Conservation (phyloP, 1,284 basidiomycete species). For the Microstroma glucosiphilum region DNA sequence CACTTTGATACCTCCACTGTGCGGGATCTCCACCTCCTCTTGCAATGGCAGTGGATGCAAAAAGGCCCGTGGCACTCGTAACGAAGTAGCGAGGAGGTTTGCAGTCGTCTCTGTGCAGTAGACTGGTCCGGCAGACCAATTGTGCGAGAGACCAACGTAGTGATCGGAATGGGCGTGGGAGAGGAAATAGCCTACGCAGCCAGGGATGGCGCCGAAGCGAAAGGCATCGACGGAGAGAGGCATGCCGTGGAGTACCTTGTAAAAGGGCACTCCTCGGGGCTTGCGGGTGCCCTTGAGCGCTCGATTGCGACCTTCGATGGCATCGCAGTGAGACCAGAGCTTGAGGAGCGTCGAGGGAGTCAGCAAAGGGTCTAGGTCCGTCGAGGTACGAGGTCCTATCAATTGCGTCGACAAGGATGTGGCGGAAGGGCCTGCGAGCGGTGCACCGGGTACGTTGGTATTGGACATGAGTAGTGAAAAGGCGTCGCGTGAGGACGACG, state of each 20-base stretch:
- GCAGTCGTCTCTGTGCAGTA: slow-evolving; percentile 84
- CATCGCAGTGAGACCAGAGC: slow-evolving; percentile 14
- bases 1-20: slow-evolving; percentile 78
- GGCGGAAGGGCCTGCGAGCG: neutral
- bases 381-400: neutral
- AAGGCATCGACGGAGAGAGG: slow-evolving; percentile 94
- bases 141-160: slow-evolving; percentile 38
- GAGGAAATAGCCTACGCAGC: slow-evolving; percentile 78
- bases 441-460: neutral
- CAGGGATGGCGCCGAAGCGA: slow-evolving; percentile 81
- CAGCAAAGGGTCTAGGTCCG: slow-evolving; percentile 1
- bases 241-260: slow-evolving; percentile 78
- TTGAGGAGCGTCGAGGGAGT: neutral
- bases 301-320: slow-evolving; percentile 30
- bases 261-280: slow-evolving; percentile 35
- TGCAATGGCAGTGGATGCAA: slow-evolving; percentile 79
- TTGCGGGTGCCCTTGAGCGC: slow-evolving; percentile 18
- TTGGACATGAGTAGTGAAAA: slow-evolving; percentile 8
- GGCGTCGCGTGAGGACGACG: slow-evolving; percentile 5
- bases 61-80: slow-evolving; percentile 79
- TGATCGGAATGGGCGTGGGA: slow-evolving; percentile 57
- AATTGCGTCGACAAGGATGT: neutral
- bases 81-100: slow-evolving; percentile 80
- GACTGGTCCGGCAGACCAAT: slow-evolving; percentile 62
- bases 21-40: slow-evolving; percentile 65